These are phyloP conservation scores for Aspergillus tubingensis DNA, from an alignment of 2,329 filamentous ascomycete species.

Conservation along the genomic window DNA sequence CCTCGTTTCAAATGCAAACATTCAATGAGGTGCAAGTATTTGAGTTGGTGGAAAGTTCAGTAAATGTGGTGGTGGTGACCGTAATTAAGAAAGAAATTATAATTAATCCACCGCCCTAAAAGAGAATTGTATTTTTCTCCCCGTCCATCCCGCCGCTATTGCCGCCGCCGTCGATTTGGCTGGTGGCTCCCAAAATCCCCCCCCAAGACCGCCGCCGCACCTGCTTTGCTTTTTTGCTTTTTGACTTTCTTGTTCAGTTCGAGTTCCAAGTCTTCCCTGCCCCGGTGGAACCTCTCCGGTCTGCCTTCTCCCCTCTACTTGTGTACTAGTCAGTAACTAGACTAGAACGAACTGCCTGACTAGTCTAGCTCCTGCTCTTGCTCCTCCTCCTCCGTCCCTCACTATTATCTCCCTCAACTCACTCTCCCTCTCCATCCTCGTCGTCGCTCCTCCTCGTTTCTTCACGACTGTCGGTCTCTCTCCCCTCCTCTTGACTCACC, in stretches of 20 bases:
- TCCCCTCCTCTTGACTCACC: constrained; percentile 5
- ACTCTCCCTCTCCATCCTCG: background rate
- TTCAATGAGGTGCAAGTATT: too few species aligned
- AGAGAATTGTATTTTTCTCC: background rate
- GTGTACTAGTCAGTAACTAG: too few species aligned
- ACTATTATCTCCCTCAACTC: too few species aligned
- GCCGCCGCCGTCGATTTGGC: constrained; percentile 24
- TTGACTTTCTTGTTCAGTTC: background rate
- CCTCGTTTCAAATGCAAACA: too few species aligned
- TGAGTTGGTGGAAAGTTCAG: too few species aligned
- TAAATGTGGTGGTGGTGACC: background rate
- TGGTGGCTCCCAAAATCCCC: constrained; percentile 18
- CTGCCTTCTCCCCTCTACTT: constrained; percentile 8
- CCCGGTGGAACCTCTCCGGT: constrained; percentile 7
- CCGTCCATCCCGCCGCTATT: constrained; percentile 25
- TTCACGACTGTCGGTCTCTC: constrained; percentile 4
- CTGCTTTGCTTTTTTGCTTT: constrained; percentile 10
- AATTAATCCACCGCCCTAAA: background rate
- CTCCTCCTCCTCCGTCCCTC: background rate
- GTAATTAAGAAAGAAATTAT: background rate
- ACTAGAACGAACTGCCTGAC: background rate
- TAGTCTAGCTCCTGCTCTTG: background rate
- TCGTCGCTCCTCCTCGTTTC: constrained; percentile 11
- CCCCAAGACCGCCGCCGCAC: constrained; percentile 13
- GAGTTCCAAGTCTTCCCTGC: background rate